Percentiles rank a stretch among this genome's conserved stretches.
Conservation (phyloP, 495 filamentous ascomycete species). For the Chaetomium cochliodes region DNA sequence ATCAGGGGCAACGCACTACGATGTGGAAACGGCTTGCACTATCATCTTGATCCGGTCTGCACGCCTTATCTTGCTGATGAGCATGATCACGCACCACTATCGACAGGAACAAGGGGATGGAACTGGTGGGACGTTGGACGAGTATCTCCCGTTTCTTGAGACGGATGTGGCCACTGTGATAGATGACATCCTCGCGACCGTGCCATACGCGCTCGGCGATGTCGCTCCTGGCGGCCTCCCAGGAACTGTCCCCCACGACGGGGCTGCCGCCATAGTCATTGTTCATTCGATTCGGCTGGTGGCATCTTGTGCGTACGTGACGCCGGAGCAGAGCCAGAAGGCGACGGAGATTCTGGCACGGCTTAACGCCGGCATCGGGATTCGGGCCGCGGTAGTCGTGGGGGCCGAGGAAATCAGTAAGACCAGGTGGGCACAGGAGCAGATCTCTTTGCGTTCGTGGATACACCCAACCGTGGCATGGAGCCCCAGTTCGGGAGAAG, state of each 20-base stretch:
- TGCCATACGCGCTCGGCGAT: conserved; percentile 33
- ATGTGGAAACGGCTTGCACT: conserved; percentile 30
- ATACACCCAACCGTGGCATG: background rate
- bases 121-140: conserved; percentile 7
- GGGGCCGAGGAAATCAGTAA: conserved; percentile 9
- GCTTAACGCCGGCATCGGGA: conserved; percentile 25
- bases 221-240: conserved; percentile 14
- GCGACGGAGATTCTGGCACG: conserved; percentile 21
- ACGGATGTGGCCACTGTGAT: conserved; percentile 15
- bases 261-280: conserved; percentile 30
- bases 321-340: conserved; percentile 18
- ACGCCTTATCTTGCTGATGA: conserved; percentile 27
- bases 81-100: conserved; percentile 29
- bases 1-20: conserved; percentile 17
- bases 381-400: conserved; percentile 21
- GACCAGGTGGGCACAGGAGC: conserved; percentile 16
- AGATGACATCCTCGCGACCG: conserved; percentile 29
- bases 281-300: conserved; percentile 28
- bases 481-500: background rate
- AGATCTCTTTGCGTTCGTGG: conserved; percentile 11
- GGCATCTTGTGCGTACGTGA: conserved; percentile 24
- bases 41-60: conserved; percentile 29
- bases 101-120: background rate
- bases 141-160: conserved; percentile 22
- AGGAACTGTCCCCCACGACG: conserved; percentile 20